Evolutionary conservation across 78 protist species (phyloP).

Genomic region (Dictyostelium purpureum): DNA sequence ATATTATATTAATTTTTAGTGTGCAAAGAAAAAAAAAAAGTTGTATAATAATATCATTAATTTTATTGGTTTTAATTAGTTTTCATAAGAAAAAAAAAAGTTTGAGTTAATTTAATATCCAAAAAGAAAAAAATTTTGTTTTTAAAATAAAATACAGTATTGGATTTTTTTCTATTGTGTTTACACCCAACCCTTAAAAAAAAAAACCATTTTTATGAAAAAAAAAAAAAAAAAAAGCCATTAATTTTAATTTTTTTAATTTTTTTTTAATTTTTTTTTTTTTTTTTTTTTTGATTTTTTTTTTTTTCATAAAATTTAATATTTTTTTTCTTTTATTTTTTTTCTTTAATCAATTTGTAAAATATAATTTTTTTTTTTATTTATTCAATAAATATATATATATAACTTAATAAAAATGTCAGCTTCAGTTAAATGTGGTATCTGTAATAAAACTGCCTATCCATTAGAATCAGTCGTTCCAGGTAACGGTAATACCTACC

Average conservation of each 20-base stretch:
- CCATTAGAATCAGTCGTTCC: slow-evolving; percentile 70
- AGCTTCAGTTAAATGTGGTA: slow-evolving; percentile 56
- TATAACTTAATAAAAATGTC: slow-evolving; percentile 23
- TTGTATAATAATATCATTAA: no score
- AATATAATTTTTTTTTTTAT: not conserved
- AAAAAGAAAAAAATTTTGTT: no score
- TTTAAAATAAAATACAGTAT: no score
- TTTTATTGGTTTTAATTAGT: no score
- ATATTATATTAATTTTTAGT: no score
- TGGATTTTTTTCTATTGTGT: not conserved
- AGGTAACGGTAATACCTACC: slow-evolving; percentile 43
- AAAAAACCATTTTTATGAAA: no score
- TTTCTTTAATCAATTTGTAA: not conserved
- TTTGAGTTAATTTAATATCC: not conserved
- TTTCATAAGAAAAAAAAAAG: not conserved
- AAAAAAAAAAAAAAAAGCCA: no score
- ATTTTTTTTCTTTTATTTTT: no score
- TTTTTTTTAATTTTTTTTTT: not conserved
- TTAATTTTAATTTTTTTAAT: no score
- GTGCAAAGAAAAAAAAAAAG: no score
- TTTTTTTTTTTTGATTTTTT: not conserved
- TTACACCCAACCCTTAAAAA: not conserved
- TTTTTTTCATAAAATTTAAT: no score
- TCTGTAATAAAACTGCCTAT: slow-evolving; percentile 71
- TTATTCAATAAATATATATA: not conserved